phyloP scores from a whole-genome alignment of 768 basidiomycete genomes.

The Leccinum subtestaceum region DNA sequence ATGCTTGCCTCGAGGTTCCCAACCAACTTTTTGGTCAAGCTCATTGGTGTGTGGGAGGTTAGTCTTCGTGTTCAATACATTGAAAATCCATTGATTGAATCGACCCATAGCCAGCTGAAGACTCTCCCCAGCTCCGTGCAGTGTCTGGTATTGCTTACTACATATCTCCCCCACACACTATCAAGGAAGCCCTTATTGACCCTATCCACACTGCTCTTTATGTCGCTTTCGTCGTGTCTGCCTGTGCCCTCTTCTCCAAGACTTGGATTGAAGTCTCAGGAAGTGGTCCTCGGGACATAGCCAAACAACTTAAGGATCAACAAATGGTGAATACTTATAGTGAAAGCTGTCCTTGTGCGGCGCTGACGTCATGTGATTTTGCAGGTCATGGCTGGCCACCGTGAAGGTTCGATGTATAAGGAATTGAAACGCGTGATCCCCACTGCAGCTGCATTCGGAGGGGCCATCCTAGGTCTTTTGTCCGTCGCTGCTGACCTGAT shows the following conservation, averaged over 20 bases:
- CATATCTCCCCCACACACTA: conserved; percentile 96
- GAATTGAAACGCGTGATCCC: conserved; percentile 98
- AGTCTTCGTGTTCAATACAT: conserved; percentile 17
- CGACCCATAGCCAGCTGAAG: conserved; percentile 77
- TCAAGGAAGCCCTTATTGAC: conserved; percentile 83
- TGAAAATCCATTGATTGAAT: conserved; percentile 1
- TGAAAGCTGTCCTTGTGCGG: not conserved
- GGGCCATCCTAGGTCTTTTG: conserved; percentile 91
- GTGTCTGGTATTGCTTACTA: conserved; percentile 94
- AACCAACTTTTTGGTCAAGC: conserved; percentile 79
- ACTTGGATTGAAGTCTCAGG: conserved; percentile 99
- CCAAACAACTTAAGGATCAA: conserved; percentile 98
- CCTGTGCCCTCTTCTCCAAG: conserved; percentile 97
- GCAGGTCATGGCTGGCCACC: conserved; percentile 82
- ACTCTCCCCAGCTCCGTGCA: conserved; percentile 88
- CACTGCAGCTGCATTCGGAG: conserved; percentile 95
- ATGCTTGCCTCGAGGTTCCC: conserved; percentile 95
- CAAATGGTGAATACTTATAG: conserved; percentile 65
- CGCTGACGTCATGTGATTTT: conserved; percentile 1
- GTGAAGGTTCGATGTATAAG: conserved; percentile 98
- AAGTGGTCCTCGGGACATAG: conserved; percentile 91
- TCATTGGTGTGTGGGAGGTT: conserved; percentile 99
- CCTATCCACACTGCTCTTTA: conserved; percentile 93
- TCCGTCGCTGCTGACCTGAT: conserved; percentile 91
- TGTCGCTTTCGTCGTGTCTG: conserved; percentile 87